Evolutionary conservation across 176 grass and related monocot genomes (phyloP).

Genomic region (Aegilops longissima): DNA sequence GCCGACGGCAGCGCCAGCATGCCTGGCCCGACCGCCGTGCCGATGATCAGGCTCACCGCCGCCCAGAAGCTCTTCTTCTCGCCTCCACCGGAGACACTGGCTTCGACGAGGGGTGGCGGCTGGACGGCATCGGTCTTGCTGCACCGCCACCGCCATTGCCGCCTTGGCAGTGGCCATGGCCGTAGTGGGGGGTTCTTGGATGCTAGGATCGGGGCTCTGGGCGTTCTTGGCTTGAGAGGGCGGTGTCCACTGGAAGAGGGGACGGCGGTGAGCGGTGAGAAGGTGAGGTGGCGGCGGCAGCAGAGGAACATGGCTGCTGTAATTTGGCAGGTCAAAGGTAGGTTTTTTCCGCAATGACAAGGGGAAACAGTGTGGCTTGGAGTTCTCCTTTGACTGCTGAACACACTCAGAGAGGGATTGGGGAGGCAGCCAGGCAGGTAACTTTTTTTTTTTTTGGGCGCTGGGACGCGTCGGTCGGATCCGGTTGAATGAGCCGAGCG

Average conservation of each 20-base stretch:
- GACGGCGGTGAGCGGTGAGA: not conserved
- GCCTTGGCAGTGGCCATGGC: not conserved
- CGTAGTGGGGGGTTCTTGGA: not conserved
- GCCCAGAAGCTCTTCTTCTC: slow-evolving; percentile 74
- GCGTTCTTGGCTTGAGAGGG: not conserved
- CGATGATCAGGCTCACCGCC: slow-evolving; percentile 70
- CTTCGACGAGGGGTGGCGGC: not conserved
- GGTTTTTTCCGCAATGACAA: not conserved
- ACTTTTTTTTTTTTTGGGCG: too few relatives aligned
- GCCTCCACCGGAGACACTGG: not conserved
- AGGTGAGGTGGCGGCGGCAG: not conserved
- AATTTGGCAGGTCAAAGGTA: slow-evolving; percentile 8
- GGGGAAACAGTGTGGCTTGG: not conserved
- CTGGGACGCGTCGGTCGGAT: too few relatives aligned
- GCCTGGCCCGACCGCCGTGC: slow-evolving; percentile 76
- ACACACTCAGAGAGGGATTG: not conserved
- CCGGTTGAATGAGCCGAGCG: too few relatives aligned
- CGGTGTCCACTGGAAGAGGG: not conserved
- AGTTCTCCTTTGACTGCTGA: not conserved
- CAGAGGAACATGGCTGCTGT: slow-evolving; percentile 26
- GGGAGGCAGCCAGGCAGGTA: too few relatives aligned
- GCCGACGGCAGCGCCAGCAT: slow-evolving; percentile 75
- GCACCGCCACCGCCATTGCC: slow-evolving; percentile 36
- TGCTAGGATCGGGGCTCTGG: not conserved
- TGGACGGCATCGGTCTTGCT: not conserved